A percentile compares a stretch with the other conserved stretches of the same genome.
phyloP scores from a whole-genome alignment of 352 stramenopile species.

The Pythium rhizo-oryzae region DNA sequence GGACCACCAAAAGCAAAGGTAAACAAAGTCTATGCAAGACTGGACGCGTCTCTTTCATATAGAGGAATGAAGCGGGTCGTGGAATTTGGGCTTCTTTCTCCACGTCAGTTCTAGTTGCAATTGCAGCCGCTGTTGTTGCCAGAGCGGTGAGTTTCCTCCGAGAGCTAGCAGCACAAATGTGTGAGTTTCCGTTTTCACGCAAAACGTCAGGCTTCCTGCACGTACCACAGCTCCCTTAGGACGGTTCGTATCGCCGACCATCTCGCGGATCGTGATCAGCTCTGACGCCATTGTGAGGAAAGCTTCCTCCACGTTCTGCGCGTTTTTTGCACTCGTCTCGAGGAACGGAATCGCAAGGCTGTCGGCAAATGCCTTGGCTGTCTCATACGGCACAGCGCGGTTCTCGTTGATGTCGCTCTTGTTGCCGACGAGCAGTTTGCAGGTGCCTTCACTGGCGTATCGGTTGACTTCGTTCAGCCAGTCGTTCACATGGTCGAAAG shows the following conservation, averaged over 20 bases:
- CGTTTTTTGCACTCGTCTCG: slow-evolving; percentile 99
- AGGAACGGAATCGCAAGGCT: slow-evolving; percentile 98
- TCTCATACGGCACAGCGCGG: slow-evolving; percentile 95
- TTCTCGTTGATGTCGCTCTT: slow-evolving; percentile 99
- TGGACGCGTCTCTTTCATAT: slow-evolving; percentile 6
- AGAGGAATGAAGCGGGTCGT: background rate
- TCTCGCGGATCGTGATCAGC: slow-evolving; percentile 94
- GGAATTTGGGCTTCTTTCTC: background rate
- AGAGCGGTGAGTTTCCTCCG: slow-evolving; percentile 29
- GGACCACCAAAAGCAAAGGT: background rate
- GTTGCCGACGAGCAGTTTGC: slow-evolving; percentile 99
- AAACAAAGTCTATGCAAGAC: background rate
- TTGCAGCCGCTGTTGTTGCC: slow-evolving; percentile 31
- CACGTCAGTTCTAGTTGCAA: slow-evolving; percentile 33
- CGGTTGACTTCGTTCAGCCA: slow-evolving; percentile 99
- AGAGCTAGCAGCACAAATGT: slow-evolving; percentile 20
- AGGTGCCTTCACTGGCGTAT: slow-evolving; percentile 98
- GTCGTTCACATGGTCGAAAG: slow-evolving; percentile 99
- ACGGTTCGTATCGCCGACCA: slow-evolving; percentile 77
- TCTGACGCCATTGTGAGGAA: slow-evolving; percentile 99
- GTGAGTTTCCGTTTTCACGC: background rate
- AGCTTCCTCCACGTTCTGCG: slow-evolving; percentile 98
- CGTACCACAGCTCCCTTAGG: slow-evolving; percentile 64
- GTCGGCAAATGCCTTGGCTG: slow-evolving; percentile 97
- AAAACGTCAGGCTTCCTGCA: background rate